Evolutionary conservation across 2,329 filamentous ascomycete species (phyloP).

Genomic region (Dothidotthia symphoricarpi): DNA sequence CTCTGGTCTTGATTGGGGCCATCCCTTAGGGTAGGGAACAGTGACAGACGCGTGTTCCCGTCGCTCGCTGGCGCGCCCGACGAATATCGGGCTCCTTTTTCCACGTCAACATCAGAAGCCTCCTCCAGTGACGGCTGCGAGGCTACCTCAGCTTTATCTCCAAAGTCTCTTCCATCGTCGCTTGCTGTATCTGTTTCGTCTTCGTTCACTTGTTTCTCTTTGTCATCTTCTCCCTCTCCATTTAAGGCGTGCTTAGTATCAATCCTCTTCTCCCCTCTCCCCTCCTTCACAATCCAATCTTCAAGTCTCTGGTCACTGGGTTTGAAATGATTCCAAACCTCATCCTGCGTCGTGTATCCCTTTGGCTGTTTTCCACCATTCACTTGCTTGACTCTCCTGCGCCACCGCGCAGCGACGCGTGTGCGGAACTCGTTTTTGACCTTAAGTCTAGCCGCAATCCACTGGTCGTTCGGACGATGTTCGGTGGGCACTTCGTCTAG

Average conservation of each 20-base stretch:
- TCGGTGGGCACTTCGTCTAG: conserved; percentile 52
- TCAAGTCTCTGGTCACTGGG: conserved; percentile 28
- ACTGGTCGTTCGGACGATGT: conserved; percentile 58
- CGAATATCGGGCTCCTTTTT: no score
- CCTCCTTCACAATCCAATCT: conserved; percentile 25
- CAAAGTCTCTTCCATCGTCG: not conserved
- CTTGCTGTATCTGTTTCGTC: not conserved
- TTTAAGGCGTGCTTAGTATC: conserved; percentile 15
- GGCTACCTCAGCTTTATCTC: not conserved
- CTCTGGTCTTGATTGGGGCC: no score
- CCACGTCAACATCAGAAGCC: no score
- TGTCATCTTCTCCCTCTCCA: conserved; percentile 3
- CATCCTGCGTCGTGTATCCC: conserved; percentile 45
- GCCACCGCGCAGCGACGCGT: conserved; percentile 49
- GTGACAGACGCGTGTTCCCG: no score
- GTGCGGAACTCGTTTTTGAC: conserved; percentile 59
- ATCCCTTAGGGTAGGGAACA: no score
- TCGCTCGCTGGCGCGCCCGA: no score
- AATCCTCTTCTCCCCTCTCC: conserved; percentile 19
- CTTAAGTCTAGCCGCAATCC: conserved; percentile 57
- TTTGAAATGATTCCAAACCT: conserved; percentile 56
- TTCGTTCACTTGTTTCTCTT: not conserved
- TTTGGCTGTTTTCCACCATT: conserved; percentile 31
- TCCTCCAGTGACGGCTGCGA: no score
- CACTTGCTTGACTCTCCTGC: conserved; percentile 27